Percentiles rank a stretch among this genome's conserved stretches.
Evolutionary conservation across 495 filamentous ascomycete species (phyloP).

Genomic region (Podospora tetraspora): DNA sequence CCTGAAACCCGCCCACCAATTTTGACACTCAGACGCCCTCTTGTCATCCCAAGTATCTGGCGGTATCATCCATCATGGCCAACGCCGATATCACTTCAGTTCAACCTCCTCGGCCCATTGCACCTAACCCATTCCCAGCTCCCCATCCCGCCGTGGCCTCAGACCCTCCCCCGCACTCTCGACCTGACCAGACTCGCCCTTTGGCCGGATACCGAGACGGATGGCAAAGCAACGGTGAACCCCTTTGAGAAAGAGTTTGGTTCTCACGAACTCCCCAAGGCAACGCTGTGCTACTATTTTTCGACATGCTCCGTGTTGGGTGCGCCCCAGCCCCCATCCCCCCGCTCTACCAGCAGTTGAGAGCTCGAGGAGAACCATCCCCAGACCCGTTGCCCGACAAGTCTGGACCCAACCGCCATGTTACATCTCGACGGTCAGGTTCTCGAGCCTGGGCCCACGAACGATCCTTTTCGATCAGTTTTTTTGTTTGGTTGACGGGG

Average conservation of each 20-base stretch:
- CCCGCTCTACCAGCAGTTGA: neutral
- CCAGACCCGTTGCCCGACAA: neutral
- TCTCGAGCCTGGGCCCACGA: neutral
- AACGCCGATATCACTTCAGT: neutral
- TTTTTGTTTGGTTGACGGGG: neutral
- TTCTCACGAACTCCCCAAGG: slow-evolving; percentile 19
- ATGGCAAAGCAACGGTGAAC: slow-evolving; percentile 11
- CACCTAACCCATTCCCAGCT: neutral
- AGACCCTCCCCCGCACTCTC: slow-evolving; percentile 22
- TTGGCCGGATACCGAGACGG: slow-evolving; percentile 1
- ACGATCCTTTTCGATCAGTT: neutral
- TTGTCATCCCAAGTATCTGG: neutral
- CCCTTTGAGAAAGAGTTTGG: slow-evolving; percentile 17
- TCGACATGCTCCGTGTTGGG: slow-evolving; percentile 7
- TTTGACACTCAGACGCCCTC: neutral
- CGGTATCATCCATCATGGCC: neutral
- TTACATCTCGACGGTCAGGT: too few relatives aligned
- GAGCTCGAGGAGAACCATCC: neutral
- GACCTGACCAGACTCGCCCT: neutral
- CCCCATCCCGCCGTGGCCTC: slow-evolving; percentile 2
- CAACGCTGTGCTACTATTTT: slow-evolving; percentile 22
- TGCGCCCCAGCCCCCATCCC: neutral
- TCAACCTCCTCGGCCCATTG: neutral
- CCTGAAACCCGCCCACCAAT: neutral
- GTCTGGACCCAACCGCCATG: neutral